phyloP scores from a whole-genome alignment of 495 filamentous ascomycete genomes.

The Annulohypoxylon stygium region DNA sequence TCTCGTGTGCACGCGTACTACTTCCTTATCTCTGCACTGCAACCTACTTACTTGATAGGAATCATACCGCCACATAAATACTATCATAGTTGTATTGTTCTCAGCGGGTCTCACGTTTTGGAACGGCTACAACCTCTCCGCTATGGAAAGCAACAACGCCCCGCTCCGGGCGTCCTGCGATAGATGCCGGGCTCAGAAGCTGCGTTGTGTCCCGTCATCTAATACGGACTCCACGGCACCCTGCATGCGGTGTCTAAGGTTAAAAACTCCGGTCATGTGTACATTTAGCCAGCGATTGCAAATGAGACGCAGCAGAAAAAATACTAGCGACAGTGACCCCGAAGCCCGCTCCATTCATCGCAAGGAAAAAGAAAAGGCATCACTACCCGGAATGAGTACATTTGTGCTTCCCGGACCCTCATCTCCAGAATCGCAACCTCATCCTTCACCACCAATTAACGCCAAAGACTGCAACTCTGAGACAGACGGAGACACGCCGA shows the following conservation, averaged over 20 bases:
- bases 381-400: conserved; percentile 2
- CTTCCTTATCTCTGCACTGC: neutral
- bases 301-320: conserved; percentile 13
- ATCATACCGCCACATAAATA: no score
- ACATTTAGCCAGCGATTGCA: conserved; percentile 11
- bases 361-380: neutral
- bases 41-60: neutral
- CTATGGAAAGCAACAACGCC: conserved; percentile 6
- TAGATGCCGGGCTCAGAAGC: conserved; percentile 2
- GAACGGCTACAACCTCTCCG: neutral
- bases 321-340: conserved; percentile 1
- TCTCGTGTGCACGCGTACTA: neutral
- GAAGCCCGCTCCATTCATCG: neutral
- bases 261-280: conserved; percentile 4
- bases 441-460: neutral
- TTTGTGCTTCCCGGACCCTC: neutral
- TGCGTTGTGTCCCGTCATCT: conserved; percentile 1
- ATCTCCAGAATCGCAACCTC: neutral
- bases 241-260: conserved; percentile 1
- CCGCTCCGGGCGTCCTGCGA: conserved; percentile 7
- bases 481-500: neutral
- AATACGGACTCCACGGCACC: neutral
- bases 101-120: no score
- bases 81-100: no score
- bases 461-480: neutral